Conservation (phyloP, 257 asterid genomes). For the Lithospermum erythrorhizon region DNA sequence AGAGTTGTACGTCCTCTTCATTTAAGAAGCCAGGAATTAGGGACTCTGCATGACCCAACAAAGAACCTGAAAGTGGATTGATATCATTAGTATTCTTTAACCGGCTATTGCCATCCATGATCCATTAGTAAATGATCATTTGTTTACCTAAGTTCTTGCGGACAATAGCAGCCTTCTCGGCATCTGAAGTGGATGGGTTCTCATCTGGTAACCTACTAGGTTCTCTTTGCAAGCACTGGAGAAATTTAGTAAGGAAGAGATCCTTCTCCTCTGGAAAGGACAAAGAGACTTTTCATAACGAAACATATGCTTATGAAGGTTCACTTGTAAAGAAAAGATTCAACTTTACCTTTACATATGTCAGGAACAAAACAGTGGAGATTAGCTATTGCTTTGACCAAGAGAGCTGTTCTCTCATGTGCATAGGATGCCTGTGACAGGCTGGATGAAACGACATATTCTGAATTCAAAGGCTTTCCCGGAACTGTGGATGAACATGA, state of each 20-base stretch:
- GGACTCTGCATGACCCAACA: conserved; percentile 87
- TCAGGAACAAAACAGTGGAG: conserved; percentile 93
- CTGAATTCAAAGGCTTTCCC: conserved; percentile 13
- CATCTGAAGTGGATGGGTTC: conserved; percentile 29
- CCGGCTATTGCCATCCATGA: conserved; percentile 2
- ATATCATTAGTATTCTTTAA: conserved; percentile 17
- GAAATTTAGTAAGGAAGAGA: conserved; percentile 71
- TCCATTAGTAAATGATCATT: conserved; percentile 8
- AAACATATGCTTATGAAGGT: conserved; percentile 8
- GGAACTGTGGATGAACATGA: conserved; percentile 17
- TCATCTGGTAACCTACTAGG: conserved; percentile 32
- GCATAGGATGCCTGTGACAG: conserved; percentile 68
- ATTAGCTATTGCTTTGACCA: conserved; percentile 91
- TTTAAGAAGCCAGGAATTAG: conserved; percentile 69
- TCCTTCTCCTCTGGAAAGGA: conserved; percentile 81
- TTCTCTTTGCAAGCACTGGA: conserved; percentile 55
- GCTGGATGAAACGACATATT: conserved; percentile 32
- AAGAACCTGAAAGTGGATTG: conserved; percentile 50
- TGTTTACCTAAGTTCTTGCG: conserved; percentile 55
- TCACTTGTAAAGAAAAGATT: conserved; percentile 6
- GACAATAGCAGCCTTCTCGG: conserved; percentile 44
- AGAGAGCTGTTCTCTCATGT: conserved; percentile 76
- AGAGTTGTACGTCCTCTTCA: conserved; percentile 84
- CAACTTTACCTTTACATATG: conserved; percentile 71
- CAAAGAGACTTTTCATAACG: conserved; percentile 11